Percentiles rank a stretch among this genome's conserved stretches.
These are phyloP conservation scores for Rhizoclosmatium sp. DNA, from an alignment of 192 early-diverging fungal species.

Conservation along the genomic window DNA sequence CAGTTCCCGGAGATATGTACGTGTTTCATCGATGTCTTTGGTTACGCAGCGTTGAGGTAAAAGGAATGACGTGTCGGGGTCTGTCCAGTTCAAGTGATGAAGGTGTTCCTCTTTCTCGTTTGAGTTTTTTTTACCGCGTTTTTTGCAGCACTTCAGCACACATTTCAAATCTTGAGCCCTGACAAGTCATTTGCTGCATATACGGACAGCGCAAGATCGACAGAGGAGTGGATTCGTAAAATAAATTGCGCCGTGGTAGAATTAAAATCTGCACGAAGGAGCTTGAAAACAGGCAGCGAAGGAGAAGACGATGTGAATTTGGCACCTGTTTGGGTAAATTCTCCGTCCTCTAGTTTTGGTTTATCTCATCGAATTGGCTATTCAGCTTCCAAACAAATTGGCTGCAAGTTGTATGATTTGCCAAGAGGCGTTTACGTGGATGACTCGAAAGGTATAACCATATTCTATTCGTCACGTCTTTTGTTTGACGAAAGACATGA, in stretches of 20 bases:
- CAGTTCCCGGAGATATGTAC: conserved; percentile 26
- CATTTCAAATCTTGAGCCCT: conserved; percentile 80
- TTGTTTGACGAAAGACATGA: not conserved
- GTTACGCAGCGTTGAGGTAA: not conserved
- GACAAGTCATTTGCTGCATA: conserved; percentile 86
- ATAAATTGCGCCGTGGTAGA: conserved; percentile 63
- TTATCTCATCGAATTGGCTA: conserved; percentile 31
- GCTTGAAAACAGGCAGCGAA: conserved; percentile 66
- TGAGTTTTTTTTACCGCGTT: not conserved
- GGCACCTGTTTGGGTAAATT: conserved; percentile 4
- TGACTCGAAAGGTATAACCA: conserved; percentile 58
- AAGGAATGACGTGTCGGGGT: too few species aligned
- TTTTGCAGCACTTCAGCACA: conserved; percentile 59
- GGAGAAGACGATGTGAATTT: conserved; percentile 2
- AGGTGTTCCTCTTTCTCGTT: not conserved
- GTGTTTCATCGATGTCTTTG: not conserved
- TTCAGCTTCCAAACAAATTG: conserved; percentile 72
- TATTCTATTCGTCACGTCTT: not conserved
- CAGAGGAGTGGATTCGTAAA: conserved; percentile 71
- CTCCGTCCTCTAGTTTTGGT: conserved; percentile 69
- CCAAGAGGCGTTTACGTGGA: conserved; percentile 70
- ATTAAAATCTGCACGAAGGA: conserved; percentile 60
- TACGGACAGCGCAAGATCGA: conserved; percentile 56
- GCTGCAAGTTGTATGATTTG: conserved; percentile 76
- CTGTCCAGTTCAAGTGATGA: not conserved